Conservation (phyloP, 352 stramenopile species). For the Blastocystis sp. region DNA sequence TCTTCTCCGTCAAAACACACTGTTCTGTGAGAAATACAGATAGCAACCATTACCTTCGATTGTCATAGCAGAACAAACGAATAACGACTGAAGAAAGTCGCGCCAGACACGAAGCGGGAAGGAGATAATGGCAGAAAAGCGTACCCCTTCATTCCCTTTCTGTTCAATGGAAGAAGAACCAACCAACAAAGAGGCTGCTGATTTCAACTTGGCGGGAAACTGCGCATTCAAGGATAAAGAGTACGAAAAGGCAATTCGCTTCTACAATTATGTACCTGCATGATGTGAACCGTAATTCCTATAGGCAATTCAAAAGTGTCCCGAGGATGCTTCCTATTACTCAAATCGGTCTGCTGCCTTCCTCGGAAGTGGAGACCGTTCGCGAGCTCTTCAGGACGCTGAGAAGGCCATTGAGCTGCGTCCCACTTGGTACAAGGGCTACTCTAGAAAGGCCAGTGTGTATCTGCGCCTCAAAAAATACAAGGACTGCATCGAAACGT, state of each 20-base stretch:
- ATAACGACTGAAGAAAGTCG: too few relatives aligned
- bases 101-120: not conserved
- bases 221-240: constrained; percentile 76
- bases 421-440: constrained; percentile 64
- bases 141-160: not conserved
- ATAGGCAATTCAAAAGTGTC: constrained; percentile 79
- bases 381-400: constrained; percentile 74
- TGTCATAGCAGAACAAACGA: not conserved
- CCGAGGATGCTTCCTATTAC: constrained; percentile 77
- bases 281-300: constrained; percentile 76
- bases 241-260: constrained; percentile 77
- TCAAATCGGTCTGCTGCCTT: constrained; percentile 72
- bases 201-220: constrained; percentile 82
- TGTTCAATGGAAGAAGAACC: constrained; percentile 57
- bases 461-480: constrained; percentile 68
- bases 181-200: constrained; percentile 77
- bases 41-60: not conserved
- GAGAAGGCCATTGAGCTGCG: constrained; percentile 73
- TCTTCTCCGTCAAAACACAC: constrained; percentile 35
- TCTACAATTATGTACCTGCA: constrained; percentile 79
- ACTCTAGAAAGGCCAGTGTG: constrained; percentile 58
- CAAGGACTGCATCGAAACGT: constrained; percentile 66
- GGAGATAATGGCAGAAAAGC: not conserved
- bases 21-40: not conserved
- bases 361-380: constrained; percentile 48